Evolutionary conservation across 345 rosid species (phyloP).

Genomic region (Hibiscus mutabilis): DNA sequence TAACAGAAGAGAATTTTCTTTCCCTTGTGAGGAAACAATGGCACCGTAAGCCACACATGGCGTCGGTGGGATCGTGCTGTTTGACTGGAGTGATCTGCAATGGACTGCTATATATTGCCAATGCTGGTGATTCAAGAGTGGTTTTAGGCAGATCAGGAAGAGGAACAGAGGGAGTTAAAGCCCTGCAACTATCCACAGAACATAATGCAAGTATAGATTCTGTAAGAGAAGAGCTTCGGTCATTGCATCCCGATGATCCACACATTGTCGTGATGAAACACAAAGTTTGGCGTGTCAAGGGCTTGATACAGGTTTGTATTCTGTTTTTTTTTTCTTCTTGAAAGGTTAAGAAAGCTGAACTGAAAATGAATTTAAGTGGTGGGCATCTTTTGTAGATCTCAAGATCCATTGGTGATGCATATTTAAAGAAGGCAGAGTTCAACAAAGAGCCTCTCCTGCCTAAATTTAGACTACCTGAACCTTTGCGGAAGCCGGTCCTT

Average conservation of each 20-base stretch:
- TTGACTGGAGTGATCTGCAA: constrained; percentile 58
- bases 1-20: constrained; percentile 61
- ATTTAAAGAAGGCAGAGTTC: constrained; percentile 69
- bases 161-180: constrained; percentile 28
- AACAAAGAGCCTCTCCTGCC: constrained; percentile 60
- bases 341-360: not conserved
- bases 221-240: constrained; percentile 60
- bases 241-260: constrained; percentile 61
- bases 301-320: constrained; percentile 63
- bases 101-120: constrained; percentile 55
- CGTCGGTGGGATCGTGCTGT: constrained; percentile 79
- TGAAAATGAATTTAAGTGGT: not conserved
- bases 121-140: constrained; percentile 70
- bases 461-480: constrained; percentile 47
- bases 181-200: constrained; percentile 64
- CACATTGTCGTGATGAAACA: constrained; percentile 55
- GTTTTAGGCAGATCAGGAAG: constrained; percentile 57
- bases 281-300: constrained; percentile 78
- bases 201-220: constrained; percentile 65
- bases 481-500: constrained; percentile 59
- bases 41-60: constrained; percentile 56
- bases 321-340: not conserved
- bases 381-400: constrained; percentile 44
- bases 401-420: constrained; percentile 85
- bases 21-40: constrained; percentile 54